Evolutionary conservation across 2,329 filamentous ascomycete species (phyloP), one percentile per base, ranked within the genome.

Genomic region (Xylariaceae sp.): DNA sequence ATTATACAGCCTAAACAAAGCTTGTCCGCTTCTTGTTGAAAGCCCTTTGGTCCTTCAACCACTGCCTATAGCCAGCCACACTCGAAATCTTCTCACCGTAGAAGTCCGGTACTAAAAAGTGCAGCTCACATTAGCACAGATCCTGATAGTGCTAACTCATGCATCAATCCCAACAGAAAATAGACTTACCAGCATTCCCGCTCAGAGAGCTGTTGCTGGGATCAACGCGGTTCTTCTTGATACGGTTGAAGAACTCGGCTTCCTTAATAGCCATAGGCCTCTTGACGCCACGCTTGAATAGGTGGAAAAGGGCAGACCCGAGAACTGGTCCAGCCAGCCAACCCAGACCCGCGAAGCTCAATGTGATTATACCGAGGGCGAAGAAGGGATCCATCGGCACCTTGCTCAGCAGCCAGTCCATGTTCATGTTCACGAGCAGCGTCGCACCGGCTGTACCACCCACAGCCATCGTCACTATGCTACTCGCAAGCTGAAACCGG

Each of bases 61-160:
- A 99, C 74, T 92, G 88, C 69, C 95, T 82, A 75, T 98, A 99
- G 43, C 91, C 93, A 51, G 87, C 83, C 19, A 98, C 92, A 69
- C 92, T 96, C 48, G 90, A 91, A 68, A 99, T 96, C 83, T 97
- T 98, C 79, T 99, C 95, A 68, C 95, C 95, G 71, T 99, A 99
- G 77, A 96, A 99, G 74, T 99, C 95, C 39, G 94, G 93, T 1
- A 96, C 91, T 83, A 46, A 3, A 21, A 21, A n/a, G n/a, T n/a
- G 14, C 11, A 16, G 28, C 17, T 3, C 29, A 9, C 8, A 40
- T 53, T 34, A 62, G 52, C 17, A 40, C 23, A 16, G 12, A 17
- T 2, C 6, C 26, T n/a, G 26, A 21, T 12, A 26, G 9, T 9
- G 11, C 6, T 9, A 31, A 11, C n/a, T 1, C 26, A 6, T 9